phyloP scores from a whole-genome alignment of 805 yeast species.

The Citeromyces nyonsensis region DNA sequence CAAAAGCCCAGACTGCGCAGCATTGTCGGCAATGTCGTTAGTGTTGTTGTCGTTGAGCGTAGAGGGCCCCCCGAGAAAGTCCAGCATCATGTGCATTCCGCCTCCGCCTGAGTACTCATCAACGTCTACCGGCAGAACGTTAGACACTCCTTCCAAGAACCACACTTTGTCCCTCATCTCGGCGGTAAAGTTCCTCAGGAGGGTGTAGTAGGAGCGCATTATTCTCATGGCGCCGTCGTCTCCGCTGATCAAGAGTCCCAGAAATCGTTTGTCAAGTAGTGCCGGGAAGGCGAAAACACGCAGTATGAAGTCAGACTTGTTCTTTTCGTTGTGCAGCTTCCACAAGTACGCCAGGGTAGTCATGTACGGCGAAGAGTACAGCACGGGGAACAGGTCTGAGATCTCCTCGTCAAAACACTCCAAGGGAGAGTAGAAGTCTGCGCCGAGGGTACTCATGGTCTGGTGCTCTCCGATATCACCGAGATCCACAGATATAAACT shows the following conservation, averaged over 20 bases:
- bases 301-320: conserved; percentile 73
- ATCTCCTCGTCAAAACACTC: conserved; percentile 80
- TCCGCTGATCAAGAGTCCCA: conserved; percentile 67
- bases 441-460: conserved; percentile 4
- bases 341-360: conserved; percentile 80
- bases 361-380: conserved; percentile 69
- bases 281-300: conserved; percentile 92
- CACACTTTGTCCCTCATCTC: conserved; percentile 85
- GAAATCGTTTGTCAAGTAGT: conserved; percentile 63
- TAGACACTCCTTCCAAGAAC: conserved; percentile 86
- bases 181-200: conserved; percentile 66
- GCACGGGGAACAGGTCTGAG: conserved; percentile 76
- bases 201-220: conserved; percentile 75
- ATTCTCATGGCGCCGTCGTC: conserved; percentile 83
- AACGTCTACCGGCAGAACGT: conserved; percentile 81
- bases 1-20: conserved; percentile 26
- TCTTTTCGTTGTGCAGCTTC: conserved; percentile 66
- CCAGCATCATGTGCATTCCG: conserved; percentile 86
- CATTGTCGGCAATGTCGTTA: conserved; percentile 25
- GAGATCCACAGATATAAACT: conserved; percentile 71
- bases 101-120: conserved; percentile 87
- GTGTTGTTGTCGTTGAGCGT: conserved; percentile 15
- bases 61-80: conserved; percentile 58
- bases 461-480: conserved; percentile 75
- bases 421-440: conserved; percentile 33